Evolutionary conservation across 2,329 filamentous ascomycete species (phyloP).

Genomic region (Lachnellula subtilissima): DNA sequence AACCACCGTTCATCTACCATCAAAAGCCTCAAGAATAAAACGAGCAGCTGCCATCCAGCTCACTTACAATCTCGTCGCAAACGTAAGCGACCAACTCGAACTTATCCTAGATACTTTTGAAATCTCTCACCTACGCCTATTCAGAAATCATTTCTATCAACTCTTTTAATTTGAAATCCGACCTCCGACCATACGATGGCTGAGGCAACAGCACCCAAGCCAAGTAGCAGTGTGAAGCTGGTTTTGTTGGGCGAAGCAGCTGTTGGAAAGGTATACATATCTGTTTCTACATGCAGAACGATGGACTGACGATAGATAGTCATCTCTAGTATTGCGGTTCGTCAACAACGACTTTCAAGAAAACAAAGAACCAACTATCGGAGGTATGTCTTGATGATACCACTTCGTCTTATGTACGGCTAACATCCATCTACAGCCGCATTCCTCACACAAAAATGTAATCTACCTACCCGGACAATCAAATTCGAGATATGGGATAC

Average conservation of each 20-base stretch:
- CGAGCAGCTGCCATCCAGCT: background rate
- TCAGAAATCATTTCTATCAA: constrained; percentile 5
- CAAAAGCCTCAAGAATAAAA: constrained; percentile 4
- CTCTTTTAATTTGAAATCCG: background rate
- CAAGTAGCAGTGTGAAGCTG: constrained; percentile 99
- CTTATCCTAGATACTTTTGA: background rate
- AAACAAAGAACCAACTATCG: constrained; percentile 99
- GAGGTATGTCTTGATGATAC: constrained; percentile 55
- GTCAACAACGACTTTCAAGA: constrained; percentile 99
- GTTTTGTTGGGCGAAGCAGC: constrained; percentile 96
- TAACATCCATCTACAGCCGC: constrained; percentile 57
- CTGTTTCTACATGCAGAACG: background rate
- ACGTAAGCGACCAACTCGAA: background rate
- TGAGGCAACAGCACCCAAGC: constrained; percentile 76
- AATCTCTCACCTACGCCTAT: background rate
- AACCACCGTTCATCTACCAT: background rate
- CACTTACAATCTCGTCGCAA: background rate
- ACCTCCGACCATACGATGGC: constrained; percentile 49
- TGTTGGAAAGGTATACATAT: constrained; percentile 78
- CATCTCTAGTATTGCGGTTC: constrained; percentile 93
- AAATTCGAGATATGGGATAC: constrained; percentile 98
- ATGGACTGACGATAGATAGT: constrained; percentile 47
- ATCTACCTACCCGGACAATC: constrained; percentile 85
- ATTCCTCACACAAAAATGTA: constrained; percentile 98
- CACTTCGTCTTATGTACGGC: background rate